Evolutionary conservation across 164 flowering plant genomes (phyloP).

Genomic region (Berberis thunbergii): DNA sequence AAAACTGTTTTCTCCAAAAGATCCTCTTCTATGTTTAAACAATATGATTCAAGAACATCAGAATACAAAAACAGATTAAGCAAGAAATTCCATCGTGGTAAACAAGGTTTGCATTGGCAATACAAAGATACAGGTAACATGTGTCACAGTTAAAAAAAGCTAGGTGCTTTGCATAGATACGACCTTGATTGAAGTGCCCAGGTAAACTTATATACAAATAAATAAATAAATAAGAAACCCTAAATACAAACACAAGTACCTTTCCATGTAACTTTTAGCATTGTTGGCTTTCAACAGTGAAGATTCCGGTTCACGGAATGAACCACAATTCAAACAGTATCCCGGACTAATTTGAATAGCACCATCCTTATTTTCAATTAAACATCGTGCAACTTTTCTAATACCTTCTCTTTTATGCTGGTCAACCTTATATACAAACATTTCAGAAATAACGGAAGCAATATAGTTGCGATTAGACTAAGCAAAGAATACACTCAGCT

Average conservation of each 20-base stretch:
- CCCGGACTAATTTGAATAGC: conserved; percentile 29
- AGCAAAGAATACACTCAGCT: not conserved
- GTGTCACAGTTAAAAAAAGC: too few relatives aligned
- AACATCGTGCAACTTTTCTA: conserved; percentile 24
- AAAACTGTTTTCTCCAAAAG: too few relatives aligned
- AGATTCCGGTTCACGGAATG: conserved; percentile 38
- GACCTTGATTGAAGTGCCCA: too few relatives aligned
- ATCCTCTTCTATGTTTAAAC: too few relatives aligned
- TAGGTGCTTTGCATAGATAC: too few relatives aligned
- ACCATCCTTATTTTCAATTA: conserved; percentile 18
- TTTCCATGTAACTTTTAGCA: conserved; percentile 28
- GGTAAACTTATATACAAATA: not conserved
- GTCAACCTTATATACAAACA: conserved; percentile 22
- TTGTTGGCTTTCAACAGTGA: conserved; percentile 21
- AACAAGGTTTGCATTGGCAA: too few relatives aligned
- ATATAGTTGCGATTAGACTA: not conserved
- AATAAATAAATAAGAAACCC: not conserved
- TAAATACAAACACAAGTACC: conserved; percentile 24
- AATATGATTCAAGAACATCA: too few relatives aligned
- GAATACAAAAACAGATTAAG: too few relatives aligned
- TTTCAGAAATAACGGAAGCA: not conserved
- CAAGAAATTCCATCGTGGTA: too few relatives aligned
- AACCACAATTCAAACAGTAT: conserved; percentile 57
- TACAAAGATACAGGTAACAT: too few relatives aligned
- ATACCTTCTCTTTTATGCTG: conserved; percentile 21